Conservation (phyloP, 371 early-diverging fungal genomes). For the Polyrhizophydium stewartii region DNA sequence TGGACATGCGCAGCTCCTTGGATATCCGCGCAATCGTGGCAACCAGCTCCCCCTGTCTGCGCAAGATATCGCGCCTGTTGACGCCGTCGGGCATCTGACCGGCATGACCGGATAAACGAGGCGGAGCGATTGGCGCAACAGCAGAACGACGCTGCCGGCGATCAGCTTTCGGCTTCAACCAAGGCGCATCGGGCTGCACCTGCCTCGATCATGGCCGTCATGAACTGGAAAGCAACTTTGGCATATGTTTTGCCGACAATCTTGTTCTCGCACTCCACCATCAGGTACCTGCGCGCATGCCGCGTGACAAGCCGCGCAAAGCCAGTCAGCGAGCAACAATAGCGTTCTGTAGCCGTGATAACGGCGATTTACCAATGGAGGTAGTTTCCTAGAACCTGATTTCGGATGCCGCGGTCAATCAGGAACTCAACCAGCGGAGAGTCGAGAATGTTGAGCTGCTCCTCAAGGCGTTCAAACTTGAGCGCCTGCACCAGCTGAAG, state of each 20-base stretch:
- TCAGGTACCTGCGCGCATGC: slow-evolving; percentile 65
- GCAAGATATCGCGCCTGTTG: slow-evolving; percentile 65
- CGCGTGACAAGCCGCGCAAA: neutral
- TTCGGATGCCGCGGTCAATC: slow-evolving; percentile 73
- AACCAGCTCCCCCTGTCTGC: slow-evolving; percentile 83
- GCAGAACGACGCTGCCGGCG: neutral
- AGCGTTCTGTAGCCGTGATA: neutral
- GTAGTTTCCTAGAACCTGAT: slow-evolving; percentile 80
- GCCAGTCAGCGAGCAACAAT: neutral
- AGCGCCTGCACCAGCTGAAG: slow-evolving; percentile 97
- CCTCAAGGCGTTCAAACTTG: slow-evolving; percentile 70
- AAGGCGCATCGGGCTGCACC: no score
- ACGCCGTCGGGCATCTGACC: slow-evolving; percentile 58
- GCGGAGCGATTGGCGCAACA: no score
- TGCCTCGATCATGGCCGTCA: slow-evolving; percentile 64
- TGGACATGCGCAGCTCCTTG: slow-evolving; percentile 62
- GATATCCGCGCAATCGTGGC: slow-evolving; percentile 65
- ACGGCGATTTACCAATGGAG: slow-evolving; percentile 76
- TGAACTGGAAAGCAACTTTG: slow-evolving; percentile 76
- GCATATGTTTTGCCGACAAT: slow-evolving; percentile 76
- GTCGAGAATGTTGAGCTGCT: slow-evolving; percentile 35
- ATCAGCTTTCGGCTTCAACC: neutral
- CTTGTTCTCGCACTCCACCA: slow-evolving; percentile 77
- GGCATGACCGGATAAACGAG: neutral
- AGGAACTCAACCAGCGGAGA: slow-evolving; percentile 85